Conservation (phyloP, 1,139 yeast genomes). For the Sugiyamaella paludigena region DNA sequence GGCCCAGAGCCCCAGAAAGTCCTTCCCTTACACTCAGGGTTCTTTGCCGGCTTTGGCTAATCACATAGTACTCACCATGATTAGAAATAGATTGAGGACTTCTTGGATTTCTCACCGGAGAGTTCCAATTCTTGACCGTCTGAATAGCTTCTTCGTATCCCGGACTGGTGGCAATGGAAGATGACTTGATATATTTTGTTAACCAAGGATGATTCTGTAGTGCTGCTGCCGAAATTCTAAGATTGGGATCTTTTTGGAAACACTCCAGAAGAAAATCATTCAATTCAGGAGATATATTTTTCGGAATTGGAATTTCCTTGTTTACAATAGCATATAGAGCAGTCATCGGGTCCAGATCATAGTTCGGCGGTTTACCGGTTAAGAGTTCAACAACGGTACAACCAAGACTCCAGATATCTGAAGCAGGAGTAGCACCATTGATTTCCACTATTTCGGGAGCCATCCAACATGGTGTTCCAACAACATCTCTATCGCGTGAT, state of each 20-base stretch:
- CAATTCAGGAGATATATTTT: conserved; percentile 46
- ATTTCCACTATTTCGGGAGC: conserved; percentile 79
- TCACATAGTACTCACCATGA: neutral
- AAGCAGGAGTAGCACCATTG: conserved; percentile 83
- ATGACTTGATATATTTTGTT: conserved; percentile 24
- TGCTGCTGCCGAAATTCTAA: conserved; percentile 56
- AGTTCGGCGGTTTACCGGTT: conserved; percentile 87
- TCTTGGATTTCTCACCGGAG: conserved; percentile 10
- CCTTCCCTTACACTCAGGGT: too few relatives aligned
- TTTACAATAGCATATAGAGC: conserved; percentile 91
- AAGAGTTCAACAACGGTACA: conserved; percentile 86
- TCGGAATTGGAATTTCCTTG: conserved; percentile 80
- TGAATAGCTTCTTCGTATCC: conserved; percentile 35
- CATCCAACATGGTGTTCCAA: conserved; percentile 85
- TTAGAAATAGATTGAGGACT: neutral
- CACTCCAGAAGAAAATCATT: conserved; percentile 69
- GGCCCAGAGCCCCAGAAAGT: too few relatives aligned
- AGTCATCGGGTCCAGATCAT: conserved; percentile 77
- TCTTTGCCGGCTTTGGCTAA: too few relatives aligned
- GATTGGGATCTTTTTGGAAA: conserved; percentile 70
- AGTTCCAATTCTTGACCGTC: conserved; percentile 35
- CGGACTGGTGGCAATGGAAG: conserved; percentile 15
- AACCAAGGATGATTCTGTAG: conserved; percentile 67
- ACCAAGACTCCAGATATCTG: conserved; percentile 79
- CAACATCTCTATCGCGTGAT: conserved; percentile 34